Base-by-base conservation (phyloP, 495 filamentous ascomycete species). In the Xylaria palmicola region DNA sequence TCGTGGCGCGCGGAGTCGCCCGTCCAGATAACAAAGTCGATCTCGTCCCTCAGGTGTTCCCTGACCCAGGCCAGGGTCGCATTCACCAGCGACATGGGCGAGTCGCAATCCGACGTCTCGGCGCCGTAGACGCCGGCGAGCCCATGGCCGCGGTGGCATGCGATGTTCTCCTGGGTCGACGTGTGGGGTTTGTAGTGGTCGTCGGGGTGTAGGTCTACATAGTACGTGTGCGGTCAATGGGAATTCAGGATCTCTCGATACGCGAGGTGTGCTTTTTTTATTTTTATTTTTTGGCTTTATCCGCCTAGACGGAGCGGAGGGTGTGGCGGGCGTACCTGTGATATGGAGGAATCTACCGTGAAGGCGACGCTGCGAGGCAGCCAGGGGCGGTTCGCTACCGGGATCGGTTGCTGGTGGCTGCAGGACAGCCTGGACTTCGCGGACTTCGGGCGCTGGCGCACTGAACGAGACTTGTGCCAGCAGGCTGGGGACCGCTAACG, bases 21-120 rank as follows among this genome's bases (percentile, higher is more conserved):
- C 0, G 95, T 98, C 95, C 95, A 99, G 52, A 99, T 79, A 39
- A 98, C 88, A 69, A 99, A 99, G 74, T 99, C 94, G 53, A 99
- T 82, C 10, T 86, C 72, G 75, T 91, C 90, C 68, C 85, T 89
- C 36, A 99, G 67, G 65, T 97, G 88, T 27, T 86, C 81, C n/a
- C 86, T 80, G 55, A 99, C 89, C 94, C 94, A 99, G 60, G 85
- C 81, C 72, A 98, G 93, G 0, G 95, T 98, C 68, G 86, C 90
- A 74, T 98, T 88, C 50, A 98, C 78, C 9, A 99, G 83, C 1
- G 86, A 73, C 48, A 85, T 71, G 0, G 95, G 94, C 0, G 89
- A 81, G 75, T 99, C 94, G 80, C 94, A 99, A 55, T 91, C 90
- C 4, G 89, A 86, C 2, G 88, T 90, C 71, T 93, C 88, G 30